phyloP scores from a whole-genome alignment of 2,329 filamentous ascomycete species.

The Calonectria montana region DNA sequence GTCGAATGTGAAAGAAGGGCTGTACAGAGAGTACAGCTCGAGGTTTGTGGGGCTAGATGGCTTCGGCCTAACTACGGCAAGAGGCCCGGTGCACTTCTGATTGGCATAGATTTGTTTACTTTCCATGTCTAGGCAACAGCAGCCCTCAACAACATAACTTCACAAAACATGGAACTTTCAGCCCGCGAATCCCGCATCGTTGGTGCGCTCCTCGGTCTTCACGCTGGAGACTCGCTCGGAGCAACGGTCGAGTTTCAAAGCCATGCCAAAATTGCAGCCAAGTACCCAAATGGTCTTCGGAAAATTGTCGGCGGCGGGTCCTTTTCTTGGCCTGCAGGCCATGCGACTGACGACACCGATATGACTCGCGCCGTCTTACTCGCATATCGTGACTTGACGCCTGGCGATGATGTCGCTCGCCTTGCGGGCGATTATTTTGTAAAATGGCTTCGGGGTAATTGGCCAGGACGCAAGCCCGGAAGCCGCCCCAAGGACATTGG shows the following conservation, averaged over 20 bases:
- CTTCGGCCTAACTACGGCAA: too few species aligned
- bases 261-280: slow-evolving; percentile 45
- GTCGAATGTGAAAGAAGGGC: too few species aligned
- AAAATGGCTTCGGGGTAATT: slow-evolving; percentile 54
- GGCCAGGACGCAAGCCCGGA: slow-evolving; percentile 52
- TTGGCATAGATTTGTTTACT: background rate
- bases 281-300: slow-evolving; percentile 52
- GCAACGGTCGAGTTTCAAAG: slow-evolving; percentile 57
- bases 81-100: too few species aligned
- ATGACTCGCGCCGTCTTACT: slow-evolving; percentile 58
- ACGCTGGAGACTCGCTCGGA: slow-evolving; percentile 59
- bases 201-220: slow-evolving; percentile 58
- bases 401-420: slow-evolving; percentile 44
- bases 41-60: background rate
- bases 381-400: slow-evolving; percentile 49
- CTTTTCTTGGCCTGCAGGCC: slow-evolving; percentile 55
- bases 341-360: slow-evolving; percentile 62
- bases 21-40: too few species aligned
- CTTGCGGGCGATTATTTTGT: slow-evolving; percentile 53
- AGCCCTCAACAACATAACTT: background rate
- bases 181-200: slow-evolving; percentile 46
- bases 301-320: slow-evolving; percentile 57
- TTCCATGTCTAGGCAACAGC: background rate
- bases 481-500: slow-evolving; percentile 53
- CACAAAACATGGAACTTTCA: background rate